Percentiles rank a stretch among this genome's conserved stretches.
Evolutionary conservation across 495 filamentous ascomycete genomes (phyloP).

Genomic region (Cercophora scortea): DNA sequence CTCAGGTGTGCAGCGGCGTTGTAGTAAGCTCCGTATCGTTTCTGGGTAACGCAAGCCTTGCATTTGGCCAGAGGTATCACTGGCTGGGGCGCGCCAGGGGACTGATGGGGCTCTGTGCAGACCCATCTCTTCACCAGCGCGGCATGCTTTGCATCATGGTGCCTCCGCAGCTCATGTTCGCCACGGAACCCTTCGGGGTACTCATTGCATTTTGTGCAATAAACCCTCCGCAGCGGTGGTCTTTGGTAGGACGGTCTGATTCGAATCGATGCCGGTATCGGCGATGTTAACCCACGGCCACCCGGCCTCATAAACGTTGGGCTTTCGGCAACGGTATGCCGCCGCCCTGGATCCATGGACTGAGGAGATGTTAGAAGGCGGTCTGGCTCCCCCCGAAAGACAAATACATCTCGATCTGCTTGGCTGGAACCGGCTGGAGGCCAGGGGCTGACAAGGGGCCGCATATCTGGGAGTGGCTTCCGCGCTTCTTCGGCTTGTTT

Average conservation of each 20-base stretch:
- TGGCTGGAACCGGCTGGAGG: conserved; percentile 7
- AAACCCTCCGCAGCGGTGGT: conserved; percentile 68
- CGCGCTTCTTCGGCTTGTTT: conserved; percentile 25
- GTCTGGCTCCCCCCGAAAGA: conserved; percentile 26
- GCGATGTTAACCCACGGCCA: conserved; percentile 31
- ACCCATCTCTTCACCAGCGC: conserved; percentile 71
- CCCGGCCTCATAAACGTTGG: conserved; percentile 32
- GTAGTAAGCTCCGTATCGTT: conserved; percentile 94
- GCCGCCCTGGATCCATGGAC: conserved; percentile 26
- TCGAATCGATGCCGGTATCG: conserved; percentile 38
- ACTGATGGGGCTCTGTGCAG: conserved; percentile 43
- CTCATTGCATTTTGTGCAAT: conserved; percentile 68
- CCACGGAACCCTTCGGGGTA: conserved; percentile 88
- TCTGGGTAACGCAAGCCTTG: conserved; percentile 71
- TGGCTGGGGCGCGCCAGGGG: conserved; percentile 40
- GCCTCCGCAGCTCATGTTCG: conserved; percentile 85
- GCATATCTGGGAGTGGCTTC: conserved; percentile 36
- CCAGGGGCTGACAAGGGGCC: conserved; percentile 32
- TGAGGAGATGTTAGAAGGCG: conserved; percentile 24
- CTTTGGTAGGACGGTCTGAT: conserved; percentile 66
- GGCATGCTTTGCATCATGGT: conserved; percentile 76
- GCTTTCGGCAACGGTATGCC: conserved; percentile 42
- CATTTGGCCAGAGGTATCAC: conserved; percentile 72
- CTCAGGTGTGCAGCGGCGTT: conserved; percentile 92
- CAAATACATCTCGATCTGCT: conserved; percentile 20